Conservation (phyloP, 371 early-diverging fungal genomes). For the Quaeritorhiza haematococci region DNA sequence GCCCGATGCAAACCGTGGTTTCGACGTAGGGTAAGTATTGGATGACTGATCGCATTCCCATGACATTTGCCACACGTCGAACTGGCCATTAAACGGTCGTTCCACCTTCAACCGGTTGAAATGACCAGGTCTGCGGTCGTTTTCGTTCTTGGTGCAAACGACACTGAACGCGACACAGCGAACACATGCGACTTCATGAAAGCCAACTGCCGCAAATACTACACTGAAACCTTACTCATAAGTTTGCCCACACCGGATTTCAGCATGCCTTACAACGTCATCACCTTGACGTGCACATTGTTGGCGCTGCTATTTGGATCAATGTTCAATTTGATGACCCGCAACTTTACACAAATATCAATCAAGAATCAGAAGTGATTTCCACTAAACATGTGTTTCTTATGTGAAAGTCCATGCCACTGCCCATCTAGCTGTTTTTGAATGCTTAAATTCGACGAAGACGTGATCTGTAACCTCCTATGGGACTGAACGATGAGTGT, state of each 20-base stretch:
- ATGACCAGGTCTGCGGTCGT: conserved; percentile 19
- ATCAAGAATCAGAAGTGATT: too few relatives aligned
- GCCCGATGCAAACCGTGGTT: conserved; percentile 94
- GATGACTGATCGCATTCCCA: too few relatives aligned
- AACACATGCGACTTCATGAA: not conserved
- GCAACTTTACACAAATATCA: too few relatives aligned
- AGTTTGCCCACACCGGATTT: conserved; percentile 94
- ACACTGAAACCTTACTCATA: conserved; percentile 78
- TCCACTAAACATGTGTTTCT: too few relatives aligned
- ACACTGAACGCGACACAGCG: not conserved
- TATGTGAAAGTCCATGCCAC: conserved; percentile 61
- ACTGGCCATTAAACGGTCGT: conserved; percentile 2
- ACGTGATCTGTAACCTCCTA: conserved; percentile 38
- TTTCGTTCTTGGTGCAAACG: conserved; percentile 2
- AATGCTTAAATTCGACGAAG: conserved; percentile 52
- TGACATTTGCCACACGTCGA: conserved; percentile 23
- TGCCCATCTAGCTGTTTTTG: conserved; percentile 58
- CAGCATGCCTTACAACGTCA: conserved; percentile 97
- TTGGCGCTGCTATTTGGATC: conserved; percentile 93
- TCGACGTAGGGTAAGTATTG: conserved; percentile 71
- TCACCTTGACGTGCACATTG: conserved; percentile 91
- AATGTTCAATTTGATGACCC: conserved; percentile 66
- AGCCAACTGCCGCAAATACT: conserved; percentile 47
- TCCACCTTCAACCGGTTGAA: not conserved
- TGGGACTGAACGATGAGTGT: not conserved